Base-by-base conservation (phyloP, 2,329 filamentous ascomycete species). In the Harringtonia lauricola region DNA sequence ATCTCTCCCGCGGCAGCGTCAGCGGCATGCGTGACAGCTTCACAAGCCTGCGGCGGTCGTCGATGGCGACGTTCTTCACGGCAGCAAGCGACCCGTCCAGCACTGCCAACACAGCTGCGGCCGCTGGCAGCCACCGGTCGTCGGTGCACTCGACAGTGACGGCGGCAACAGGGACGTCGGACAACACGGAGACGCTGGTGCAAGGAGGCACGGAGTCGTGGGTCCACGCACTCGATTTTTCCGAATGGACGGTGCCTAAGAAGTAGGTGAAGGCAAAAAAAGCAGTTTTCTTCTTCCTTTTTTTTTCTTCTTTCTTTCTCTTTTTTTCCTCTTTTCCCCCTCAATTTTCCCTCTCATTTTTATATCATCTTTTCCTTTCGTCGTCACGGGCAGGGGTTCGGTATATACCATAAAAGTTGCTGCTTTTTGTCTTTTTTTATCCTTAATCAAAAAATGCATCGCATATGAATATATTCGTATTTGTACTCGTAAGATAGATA, bases 41-140 rank as follows among this genome's bases (percentile, higher is more conserved):
- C 45, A 76, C 62, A 52, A 78, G 71, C 52, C 63, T 82, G 33
- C 67, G 77, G 41, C 66, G 78, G 46, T 71, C 76, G n/a, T 81
- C 76, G 29, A 76, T 81, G 3, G 77, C 76, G 6, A 82, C 77
- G 2, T 81, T 81, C 54, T 74, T 81, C 51, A 73, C 73, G 2
- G 72, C 62, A 47, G 67, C 69, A 6, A 76, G 68, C 55, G 75
- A 80, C 49, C 66, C 70, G 50, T 6, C 24, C 24, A 26, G 24
- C 24, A 10, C 6, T 26, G 24, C 10, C 24, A 65, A 13, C 10
- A n/a, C n/a, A n/a, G n/a, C n/a, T n/a, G n/a, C n/a, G n/a, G n/a
- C n/a, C n/a, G n/a, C n/a, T n/a, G n/a, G n/a, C n/a, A 78, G 74
- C 42, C 75, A 80, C 46, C 67, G 76, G 35, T 76, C 73, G 7